Evolutionary conservation across 495 filamentous ascomycete species (phyloP).

Genomic region (Daldinia loculata): DNA sequence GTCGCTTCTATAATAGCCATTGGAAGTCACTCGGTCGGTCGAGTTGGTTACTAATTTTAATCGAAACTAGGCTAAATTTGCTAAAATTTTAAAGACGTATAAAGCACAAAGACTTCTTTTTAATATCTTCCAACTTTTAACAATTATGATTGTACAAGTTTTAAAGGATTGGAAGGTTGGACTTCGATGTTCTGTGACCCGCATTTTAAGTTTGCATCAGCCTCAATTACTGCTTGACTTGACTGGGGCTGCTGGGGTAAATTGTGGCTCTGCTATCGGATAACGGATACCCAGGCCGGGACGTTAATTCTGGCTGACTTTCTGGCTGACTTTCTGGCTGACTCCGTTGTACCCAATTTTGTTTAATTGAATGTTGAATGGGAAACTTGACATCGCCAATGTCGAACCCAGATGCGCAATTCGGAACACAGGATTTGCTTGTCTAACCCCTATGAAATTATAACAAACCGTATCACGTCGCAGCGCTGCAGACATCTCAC

Average conservation of each 20-base stretch:
- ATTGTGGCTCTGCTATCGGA: conserved; percentile 23
- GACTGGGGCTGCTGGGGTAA: not conserved
- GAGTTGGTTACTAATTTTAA: too few relatives aligned
- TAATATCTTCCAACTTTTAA: too few relatives aligned
- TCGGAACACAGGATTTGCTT: not conserved
- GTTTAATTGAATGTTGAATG: conserved; percentile 23
- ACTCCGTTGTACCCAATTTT: conserved; percentile 16
- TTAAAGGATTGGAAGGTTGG: not conserved
- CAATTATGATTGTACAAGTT: too few relatives aligned
- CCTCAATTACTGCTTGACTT: not conserved
- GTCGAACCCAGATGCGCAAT: conserved; percentile 5
- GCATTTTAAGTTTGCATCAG: conserved; percentile 6
- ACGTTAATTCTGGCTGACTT: not conserved
- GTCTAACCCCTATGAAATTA: not conserved
- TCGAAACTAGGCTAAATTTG: too few relatives aligned
- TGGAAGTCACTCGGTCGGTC: too few relatives aligned
- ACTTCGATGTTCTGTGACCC: too few relatives aligned
- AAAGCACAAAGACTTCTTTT: too few relatives aligned
- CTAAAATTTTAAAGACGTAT: too few relatives aligned
- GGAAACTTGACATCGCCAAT: conserved; percentile 12
- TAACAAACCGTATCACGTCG: not conserved
- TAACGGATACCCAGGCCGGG: conserved; percentile 2
- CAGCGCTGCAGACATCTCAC: not conserved
- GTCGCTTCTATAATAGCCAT: too few relatives aligned
- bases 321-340: not conserved